Conservation (phyloP, 1,139 yeast genomes). For the Pichia sp. region DNA sequence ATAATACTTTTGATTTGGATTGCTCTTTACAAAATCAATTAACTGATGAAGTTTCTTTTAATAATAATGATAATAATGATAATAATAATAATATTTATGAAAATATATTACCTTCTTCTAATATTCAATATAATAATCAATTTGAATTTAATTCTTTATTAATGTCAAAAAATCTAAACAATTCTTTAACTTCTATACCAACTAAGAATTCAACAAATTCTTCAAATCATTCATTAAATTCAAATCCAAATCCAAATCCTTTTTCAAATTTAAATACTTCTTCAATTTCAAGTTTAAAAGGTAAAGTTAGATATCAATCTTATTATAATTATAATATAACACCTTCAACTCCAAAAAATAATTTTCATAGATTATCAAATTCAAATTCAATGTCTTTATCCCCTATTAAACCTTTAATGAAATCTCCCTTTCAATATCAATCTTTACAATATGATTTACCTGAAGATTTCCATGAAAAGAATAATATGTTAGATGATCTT, state of each 20-base stretch:
- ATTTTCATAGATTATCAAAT: conserved; percentile 3
- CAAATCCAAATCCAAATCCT: conserved; percentile 17
- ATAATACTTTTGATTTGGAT: conserved; percentile 10
- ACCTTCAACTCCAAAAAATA: conserved; percentile 15
- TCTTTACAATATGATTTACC: conserved; percentile 26
- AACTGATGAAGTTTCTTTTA: neutral
- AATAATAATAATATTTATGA: conserved; percentile 5
- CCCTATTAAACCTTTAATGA: conserved; percentile 20
- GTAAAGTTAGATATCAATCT: conserved; percentile 29
- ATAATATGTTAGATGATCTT: neutral
- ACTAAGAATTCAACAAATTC: conserved; percentile 17
- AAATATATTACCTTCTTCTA: conserved; percentile 1
- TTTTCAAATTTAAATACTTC: conserved; percentile 17
- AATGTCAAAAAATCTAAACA: conserved; percentile 11
- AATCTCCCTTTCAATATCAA: conserved; percentile 28
- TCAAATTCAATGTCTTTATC: conserved; percentile 26
- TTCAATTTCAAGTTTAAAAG: conserved; percentile 24
- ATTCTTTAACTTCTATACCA: conserved; percentile 3
- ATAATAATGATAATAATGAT: neutral
- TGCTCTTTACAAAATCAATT: conserved; percentile 4
- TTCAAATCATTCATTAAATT: conserved; percentile 20
- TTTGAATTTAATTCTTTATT: conserved; percentile 16
- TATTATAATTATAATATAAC: conserved; percentile 18
- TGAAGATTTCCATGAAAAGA: conserved; percentile 13
- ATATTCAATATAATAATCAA: neutral